Percentiles rank a stretch among this genome's conserved stretches.
Conservation (phyloP, 371 early-diverging fungal species). For the Fennellomyces sp. region DNA sequence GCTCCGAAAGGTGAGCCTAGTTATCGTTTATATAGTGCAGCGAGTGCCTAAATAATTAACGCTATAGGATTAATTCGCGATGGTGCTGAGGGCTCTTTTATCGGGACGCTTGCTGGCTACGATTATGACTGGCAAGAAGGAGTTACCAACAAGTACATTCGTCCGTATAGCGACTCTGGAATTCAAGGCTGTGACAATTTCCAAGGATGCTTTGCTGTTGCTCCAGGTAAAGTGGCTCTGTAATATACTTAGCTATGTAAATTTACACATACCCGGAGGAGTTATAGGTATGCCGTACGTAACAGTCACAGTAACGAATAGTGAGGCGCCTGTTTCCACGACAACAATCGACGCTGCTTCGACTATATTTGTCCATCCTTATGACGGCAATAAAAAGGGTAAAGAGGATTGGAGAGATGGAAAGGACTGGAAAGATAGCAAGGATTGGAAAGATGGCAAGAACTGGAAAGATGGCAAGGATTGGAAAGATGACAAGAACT, state of each 20-base stretch:
- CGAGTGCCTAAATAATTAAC: conserved; percentile 17
- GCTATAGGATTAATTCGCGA: conserved; percentile 20
- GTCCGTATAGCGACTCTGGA: neutral
- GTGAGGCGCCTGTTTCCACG: neutral
- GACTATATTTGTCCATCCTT: neutral
- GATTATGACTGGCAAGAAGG: conserved; percentile 16
- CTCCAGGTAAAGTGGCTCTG: no score
- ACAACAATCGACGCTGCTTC: neutral
- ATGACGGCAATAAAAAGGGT: neutral
- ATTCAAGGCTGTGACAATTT: conserved; percentile 13
- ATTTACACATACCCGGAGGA: no score
- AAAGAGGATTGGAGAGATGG: no score
- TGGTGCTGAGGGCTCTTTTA: conserved; percentile 19
- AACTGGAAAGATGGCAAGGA: neutral
- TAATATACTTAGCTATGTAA: neutral
- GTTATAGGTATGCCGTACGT: neutral
- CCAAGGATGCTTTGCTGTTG: conserved; percentile 16
- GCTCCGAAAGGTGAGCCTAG: conserved; percentile 18
- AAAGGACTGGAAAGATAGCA: neutral
- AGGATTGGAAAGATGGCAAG: neutral
- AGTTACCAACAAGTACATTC: conserved; percentile 5
- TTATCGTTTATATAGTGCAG: no score
- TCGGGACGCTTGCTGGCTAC: conserved; percentile 16
- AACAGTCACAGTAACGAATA: neutral
- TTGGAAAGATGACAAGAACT: neutral